These are phyloP conservation scores for Dryadomyces quercus-mongolicae DNA, from an alignment of 2,329 filamentous ascomycete species.

Conservation along the genomic window DNA sequence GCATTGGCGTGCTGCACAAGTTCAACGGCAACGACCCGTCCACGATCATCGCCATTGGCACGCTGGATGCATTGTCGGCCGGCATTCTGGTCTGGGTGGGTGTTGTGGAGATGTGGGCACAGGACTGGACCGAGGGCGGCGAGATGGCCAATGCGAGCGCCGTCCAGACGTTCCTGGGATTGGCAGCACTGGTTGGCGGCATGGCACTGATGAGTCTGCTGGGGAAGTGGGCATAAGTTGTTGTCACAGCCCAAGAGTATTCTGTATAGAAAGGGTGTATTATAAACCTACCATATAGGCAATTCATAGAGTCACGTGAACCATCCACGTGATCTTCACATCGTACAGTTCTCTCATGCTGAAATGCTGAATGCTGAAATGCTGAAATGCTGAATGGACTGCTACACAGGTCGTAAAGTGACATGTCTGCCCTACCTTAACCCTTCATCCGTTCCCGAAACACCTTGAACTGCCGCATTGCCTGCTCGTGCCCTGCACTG, in stretches of 20 bases:
- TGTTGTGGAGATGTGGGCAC: constrained; percentile 67
- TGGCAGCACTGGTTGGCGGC: constrained; percentile 44
- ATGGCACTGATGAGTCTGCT: constrained; percentile 59
- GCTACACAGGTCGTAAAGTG: too few relatives aligned
- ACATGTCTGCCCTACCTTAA: background rate
- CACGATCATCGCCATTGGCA: constrained; percentile 61
- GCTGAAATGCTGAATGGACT: too few relatives aligned
- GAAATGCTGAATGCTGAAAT: too few relatives aligned
- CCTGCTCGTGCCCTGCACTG: constrained; percentile 46
- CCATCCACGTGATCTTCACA: too few relatives aligned
- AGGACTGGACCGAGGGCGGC: constrained; percentile 56
- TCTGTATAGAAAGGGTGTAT: too few relatives aligned
- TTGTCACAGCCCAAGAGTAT: too few relatives aligned
- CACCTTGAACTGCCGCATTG: constrained; percentile 44
- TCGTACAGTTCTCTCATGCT: too few relatives aligned
- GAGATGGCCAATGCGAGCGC: constrained; percentile 42
- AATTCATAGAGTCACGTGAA: too few relatives aligned
- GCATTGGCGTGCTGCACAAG: constrained; percentile 54
- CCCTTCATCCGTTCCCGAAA: constrained; percentile 30
- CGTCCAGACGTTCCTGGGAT: constrained; percentile 25
- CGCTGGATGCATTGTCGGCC: constrained; percentile 60
- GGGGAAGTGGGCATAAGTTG: constrained; percentile 63
- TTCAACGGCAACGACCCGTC: constrained; percentile 64
- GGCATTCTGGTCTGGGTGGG: constrained; percentile 73
- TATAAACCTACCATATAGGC: too few relatives aligned